Percentiles rank a stretch among this genome's conserved stretches.
These are phyloP conservation scores for Dryas drummondii DNA, from an alignment of 306 rosid species.

Conservation along the genomic window DNA sequence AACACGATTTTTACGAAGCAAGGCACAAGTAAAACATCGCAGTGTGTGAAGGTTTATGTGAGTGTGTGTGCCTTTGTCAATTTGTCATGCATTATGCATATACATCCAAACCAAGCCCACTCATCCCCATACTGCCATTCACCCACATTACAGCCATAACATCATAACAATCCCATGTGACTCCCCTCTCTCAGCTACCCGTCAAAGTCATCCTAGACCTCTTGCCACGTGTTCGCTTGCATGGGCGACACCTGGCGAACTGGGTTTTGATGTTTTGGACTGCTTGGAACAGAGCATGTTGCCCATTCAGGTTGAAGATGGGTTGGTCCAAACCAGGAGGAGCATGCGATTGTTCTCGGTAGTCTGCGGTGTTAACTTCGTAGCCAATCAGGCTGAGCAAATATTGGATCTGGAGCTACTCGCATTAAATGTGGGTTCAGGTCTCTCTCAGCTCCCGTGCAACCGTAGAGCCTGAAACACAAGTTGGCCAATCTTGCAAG, in stretches of 20 bases:
- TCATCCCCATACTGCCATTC: background rate
- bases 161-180: slow-evolving; percentile 18
- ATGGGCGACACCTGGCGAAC: slow-evolving; percentile 24
- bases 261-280: too few relatives aligned
- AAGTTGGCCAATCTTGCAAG: slow-evolving; percentile 33
- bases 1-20: slow-evolving; percentile 4
- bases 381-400: slow-evolving; percentile 21
- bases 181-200: background rate
- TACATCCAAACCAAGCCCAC: background rate
- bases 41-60: background rate
- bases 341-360: background rate
- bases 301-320: background rate
- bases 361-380: too few relatives aligned
- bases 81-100: background rate
- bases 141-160: too few relatives aligned
- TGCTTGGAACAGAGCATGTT: background rate
- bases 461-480: slow-evolving; percentile 24
- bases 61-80: slow-evolving; percentile 1
- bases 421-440: slow-evolving; percentile 34
- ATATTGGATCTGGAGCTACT: slow-evolving; percentile 40
- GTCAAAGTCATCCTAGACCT: slow-evolving; percentile 10
- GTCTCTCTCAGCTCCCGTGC: slow-evolving; percentile 32
- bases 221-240: slow-evolving; percentile 15
- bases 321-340: background rate
- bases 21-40: background rate